A percentile compares a stretch with the other conserved stretches of the same genome.
Evolutionary conservation across 1,284 basidiomycete species (phyloP).

Genomic region (Fomitiporia mediterranea): DNA sequence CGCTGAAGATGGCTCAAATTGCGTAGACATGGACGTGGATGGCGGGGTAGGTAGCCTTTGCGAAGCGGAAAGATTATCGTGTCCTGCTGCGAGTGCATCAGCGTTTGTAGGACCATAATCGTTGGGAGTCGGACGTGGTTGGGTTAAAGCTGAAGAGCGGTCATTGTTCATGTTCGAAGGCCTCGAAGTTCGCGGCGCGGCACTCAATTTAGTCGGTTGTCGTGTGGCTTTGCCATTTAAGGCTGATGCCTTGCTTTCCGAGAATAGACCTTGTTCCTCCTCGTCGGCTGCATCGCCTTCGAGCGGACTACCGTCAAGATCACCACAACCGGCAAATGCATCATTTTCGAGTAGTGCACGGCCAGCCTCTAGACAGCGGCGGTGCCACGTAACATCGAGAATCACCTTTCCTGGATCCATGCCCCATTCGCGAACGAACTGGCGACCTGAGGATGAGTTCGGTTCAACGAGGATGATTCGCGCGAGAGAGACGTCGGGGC

Average conservation of each 20-base stretch:
- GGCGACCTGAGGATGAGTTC: slow-evolving; percentile 43
- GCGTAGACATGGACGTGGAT: not conserved
- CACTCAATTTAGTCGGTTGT: not conserved
- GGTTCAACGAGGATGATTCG: slow-evolving; percentile 54
- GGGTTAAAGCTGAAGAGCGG: slow-evolving; percentile 1
- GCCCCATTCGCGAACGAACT: slow-evolving; percentile 53
- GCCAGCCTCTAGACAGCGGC: slow-evolving; percentile 36
- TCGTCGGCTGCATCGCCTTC: slow-evolving; percentile 26
- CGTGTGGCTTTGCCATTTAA: not conserved
- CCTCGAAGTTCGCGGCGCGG: not conserved
- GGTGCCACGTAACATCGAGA: slow-evolving; percentile 44
- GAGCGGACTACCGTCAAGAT: slow-evolving; percentile 41
- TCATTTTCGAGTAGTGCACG: slow-evolving; percentile 43
- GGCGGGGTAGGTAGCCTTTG: slow-evolving; percentile 6
- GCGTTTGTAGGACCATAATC: not conserved
- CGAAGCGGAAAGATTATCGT: not conserved
- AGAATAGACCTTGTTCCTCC: slow-evolving; percentile 23
- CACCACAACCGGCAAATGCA: slow-evolving; percentile 49
- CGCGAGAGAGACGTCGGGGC: slow-evolving; percentile 43
- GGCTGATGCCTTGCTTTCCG: slow-evolving; percentile 26
- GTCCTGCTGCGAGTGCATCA: not conserved
- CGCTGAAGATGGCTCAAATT: not conserved
- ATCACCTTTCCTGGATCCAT: slow-evolving; percentile 43
- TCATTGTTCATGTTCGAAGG: not conserved
- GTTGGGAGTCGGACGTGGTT: not conserved